Base-by-base conservation (phyloP, 2,329 filamentous ascomycete species). In the Botrytis fabae region DNA sequence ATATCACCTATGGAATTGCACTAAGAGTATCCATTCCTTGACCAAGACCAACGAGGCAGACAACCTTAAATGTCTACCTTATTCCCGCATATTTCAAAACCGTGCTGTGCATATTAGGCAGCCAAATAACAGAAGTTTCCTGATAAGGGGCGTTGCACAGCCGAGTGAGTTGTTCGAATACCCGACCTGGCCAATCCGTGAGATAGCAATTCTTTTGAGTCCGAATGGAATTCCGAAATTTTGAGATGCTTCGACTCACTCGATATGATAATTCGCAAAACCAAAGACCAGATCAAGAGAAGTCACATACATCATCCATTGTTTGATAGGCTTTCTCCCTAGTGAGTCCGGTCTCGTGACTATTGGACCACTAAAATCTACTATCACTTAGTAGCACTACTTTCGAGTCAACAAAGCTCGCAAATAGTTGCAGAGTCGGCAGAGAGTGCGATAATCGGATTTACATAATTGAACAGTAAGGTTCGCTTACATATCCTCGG, bases 61-160 rank as follows among this genome's bases (percentile, higher is more conserved):
- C 25, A 66, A 54, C 64, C 22, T 54, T 66, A 66, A 54, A 54
- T 40, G 46, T n/a, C 18, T 20, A 40, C 51, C 46, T 51, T 10
- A 40, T 40, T 38, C 32, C 32, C 63, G 1, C 22, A 66, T 28
- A 8, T 66, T 38, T n/a, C 6, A 38, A 12, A 38, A 42, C 63
- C 63, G 54, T 5, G 25, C 16, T 54, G 35, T 40, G 46, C 64
- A 54, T 28, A 54, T 66, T 54, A 66, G 64, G 64, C 64, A 68
- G 64, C 46, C 1, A 40, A 40, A 68, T 54, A 42, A 54, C 46
- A 12, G 4, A 68, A 28, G 9, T 32, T 22, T 54, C 22, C 20
- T 46, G 18, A 22, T 9, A 64, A 9, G 62, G n/a, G 46, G 2
- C 40, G 60, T 40, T n/a, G 9, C 64, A 66, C 35, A 66, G 64